A percentile compares a stretch with the other conserved stretches of the same genome.
phyloP scores from a whole-genome alignment of 768 basidiomycete genomes.

The Naganishia antarctica region DNA sequence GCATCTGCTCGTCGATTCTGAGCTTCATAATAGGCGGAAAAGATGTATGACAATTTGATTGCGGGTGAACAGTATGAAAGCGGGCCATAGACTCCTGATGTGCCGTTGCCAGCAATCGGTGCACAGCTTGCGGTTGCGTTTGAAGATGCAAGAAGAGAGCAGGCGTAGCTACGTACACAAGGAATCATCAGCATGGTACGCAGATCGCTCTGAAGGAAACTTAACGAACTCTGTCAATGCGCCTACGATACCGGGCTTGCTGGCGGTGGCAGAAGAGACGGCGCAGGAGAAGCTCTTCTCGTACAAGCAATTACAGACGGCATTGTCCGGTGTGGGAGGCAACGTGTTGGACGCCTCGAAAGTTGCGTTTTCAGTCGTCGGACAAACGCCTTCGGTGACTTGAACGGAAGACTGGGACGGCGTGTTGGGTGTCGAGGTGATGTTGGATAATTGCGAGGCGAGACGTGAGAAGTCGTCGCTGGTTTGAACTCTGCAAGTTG shows the following conservation, averaged over 20 bases:
- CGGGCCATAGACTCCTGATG: conserved; percentile 68
- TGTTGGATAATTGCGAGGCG: conserved; percentile 58
- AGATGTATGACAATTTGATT: conserved; percentile 73
- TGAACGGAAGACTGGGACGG: conserved; percentile 56
- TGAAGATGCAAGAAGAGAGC: conserved; percentile 60
- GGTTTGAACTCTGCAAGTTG: conserved; percentile 64
- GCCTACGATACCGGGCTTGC: conserved; percentile 42
- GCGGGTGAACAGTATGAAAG: conserved; percentile 76
- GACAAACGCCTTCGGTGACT: conserved; percentile 60
- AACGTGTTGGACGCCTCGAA: conserved; percentile 65
- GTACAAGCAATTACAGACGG: conserved; percentile 73
- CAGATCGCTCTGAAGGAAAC: background rate
- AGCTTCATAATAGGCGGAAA: conserved; percentile 70
- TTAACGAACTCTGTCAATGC: conserved; percentile 45
- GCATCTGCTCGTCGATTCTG: conserved; percentile 59
- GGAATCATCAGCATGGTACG: conserved; percentile 56
- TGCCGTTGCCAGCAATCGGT: conserved; percentile 68
- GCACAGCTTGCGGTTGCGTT: conserved; percentile 58
- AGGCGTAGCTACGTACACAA: conserved; percentile 63
- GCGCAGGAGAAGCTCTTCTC: conserved; percentile 62
- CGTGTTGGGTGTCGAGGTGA: conserved; percentile 56
- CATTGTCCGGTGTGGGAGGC: conserved; percentile 76
- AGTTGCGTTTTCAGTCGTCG: conserved; percentile 55
- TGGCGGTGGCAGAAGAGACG: conserved; percentile 63
- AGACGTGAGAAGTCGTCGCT: conserved; percentile 66